Evolutionary conservation across 805 yeast species (phyloP), one percentile per base, ranked within the genome.

Genomic region (Wickerhamiella allomyrinae): DNA sequence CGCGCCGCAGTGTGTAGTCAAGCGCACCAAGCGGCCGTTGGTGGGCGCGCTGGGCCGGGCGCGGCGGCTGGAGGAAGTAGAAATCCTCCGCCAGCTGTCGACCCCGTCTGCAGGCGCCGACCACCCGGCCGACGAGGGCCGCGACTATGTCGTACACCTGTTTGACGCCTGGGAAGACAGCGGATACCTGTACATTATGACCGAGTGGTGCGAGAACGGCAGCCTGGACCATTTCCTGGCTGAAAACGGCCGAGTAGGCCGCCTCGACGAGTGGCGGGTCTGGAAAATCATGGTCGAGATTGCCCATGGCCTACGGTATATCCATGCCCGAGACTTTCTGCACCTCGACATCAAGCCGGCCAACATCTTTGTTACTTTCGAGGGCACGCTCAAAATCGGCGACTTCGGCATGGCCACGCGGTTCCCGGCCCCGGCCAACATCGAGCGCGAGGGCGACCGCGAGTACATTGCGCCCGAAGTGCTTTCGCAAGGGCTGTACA

Each of bases 391-490:
- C 53, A 91, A 89, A 64, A 80, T 91, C 55, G 98, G 95, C 15
- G 98, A 91, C 62, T 91, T 91, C 66, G 98, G 98, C 7, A 75
- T 91, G 69, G 94, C 96, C 5, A 74, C 94, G 2, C 75, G 73
- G 49, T 65, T 76, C 41, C 97, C 97, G 0, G 76, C 55, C 6
- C 53, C 62, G 11, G 45, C 48, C 8, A 69, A 68, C 23, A 78
- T 84, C 53, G 98, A 91, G 61, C 73, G 94, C 50, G 98, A 91
- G 62, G 98, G 98, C 21, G 98, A 91, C 61, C 69, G 97, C 41
- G 95, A 89, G 58, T 91, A 91, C 61, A 91, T 91, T 61, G 97
- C 98, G 0, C 98, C 98, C 1, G 98, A 91, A 59, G 77, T 91
- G 20, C 77, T 91, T 42, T 75, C 86, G 25, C 75, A 72, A 36